Conservation (phyloP, 495 filamentous ascomycete species). For the Apiosordaria backusii region DNA sequence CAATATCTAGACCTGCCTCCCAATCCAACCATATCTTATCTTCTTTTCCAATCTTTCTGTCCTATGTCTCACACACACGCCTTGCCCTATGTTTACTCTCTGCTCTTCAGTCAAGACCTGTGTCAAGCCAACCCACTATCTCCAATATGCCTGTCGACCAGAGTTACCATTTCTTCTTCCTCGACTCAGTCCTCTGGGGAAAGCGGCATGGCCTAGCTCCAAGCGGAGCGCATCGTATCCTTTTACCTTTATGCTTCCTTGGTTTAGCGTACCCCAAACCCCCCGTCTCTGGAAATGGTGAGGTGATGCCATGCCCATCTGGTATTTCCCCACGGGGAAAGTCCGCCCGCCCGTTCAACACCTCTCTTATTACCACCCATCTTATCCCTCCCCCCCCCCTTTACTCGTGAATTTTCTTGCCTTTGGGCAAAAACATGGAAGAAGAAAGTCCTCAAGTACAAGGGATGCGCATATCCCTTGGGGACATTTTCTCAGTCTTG, state of each 20-base stretch:
- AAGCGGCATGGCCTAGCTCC: neutral
- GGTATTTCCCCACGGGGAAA: neutral
- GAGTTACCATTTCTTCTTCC: neutral
- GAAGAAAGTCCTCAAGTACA: neutral
- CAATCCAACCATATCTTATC: too few relatives aligned
- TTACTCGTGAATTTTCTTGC: neutral
- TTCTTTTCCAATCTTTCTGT: too few relatives aligned
- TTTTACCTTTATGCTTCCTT: neutral
- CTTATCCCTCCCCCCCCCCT: too few relatives aligned
- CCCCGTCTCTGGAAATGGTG: neutral
- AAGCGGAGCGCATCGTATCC: neutral
- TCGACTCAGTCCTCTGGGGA: neutral
- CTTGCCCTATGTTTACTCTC: too few relatives aligned
- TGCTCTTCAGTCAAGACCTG: too few relatives aligned
- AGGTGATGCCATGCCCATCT: neutral
- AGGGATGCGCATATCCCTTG: too few relatives aligned
- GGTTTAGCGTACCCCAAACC: neutral
- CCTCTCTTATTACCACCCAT: too few relatives aligned
- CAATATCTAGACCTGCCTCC: too few relatives aligned
- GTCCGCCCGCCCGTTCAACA: neutral
- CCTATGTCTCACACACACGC: too few relatives aligned
- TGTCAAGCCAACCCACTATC: too few relatives aligned
- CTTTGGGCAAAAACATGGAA: neutral
- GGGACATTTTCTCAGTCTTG: neutral
- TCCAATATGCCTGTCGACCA: too few relatives aligned